phyloP scores from a whole-genome alignment of 768 basidiomycete species.

The Hygrocybe coccinea region DNA sequence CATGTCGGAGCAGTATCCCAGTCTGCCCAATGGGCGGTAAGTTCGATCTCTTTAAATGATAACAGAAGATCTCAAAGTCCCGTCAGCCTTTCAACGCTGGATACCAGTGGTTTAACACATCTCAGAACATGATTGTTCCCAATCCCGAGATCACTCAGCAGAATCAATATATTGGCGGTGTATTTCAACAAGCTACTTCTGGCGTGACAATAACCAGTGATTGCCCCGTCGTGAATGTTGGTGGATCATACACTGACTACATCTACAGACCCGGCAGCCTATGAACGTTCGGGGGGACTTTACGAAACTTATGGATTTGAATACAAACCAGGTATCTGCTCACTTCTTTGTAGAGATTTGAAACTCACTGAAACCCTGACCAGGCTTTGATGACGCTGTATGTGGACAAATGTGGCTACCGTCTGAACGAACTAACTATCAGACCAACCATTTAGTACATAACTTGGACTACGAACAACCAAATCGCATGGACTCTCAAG shows the following conservation, averaged over 20 bases:
- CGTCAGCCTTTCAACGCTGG: slow-evolving; percentile 67
- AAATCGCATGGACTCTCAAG: slow-evolving; percentile 66
- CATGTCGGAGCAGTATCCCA: slow-evolving; percentile 64
- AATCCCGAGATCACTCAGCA: slow-evolving; percentile 47
- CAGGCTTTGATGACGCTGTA: slow-evolving; percentile 51
- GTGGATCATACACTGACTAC: not conserved
- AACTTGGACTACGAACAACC: slow-evolving; percentile 63
- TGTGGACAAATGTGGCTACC: slow-evolving; percentile 19
- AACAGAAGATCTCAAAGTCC: slow-evolving; percentile 2
- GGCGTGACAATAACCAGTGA: slow-evolving; percentile 56
- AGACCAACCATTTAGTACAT: slow-evolving; percentile 56
- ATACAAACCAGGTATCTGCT: slow-evolving; percentile 56
- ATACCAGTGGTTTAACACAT: slow-evolving; percentile 66
- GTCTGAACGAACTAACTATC: too few relatives aligned
- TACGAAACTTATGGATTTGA: slow-evolving; percentile 77
- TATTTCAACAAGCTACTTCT: slow-evolving; percentile 81
- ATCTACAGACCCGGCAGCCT: slow-evolving; percentile 60
- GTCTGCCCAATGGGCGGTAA: slow-evolving; percentile 76
- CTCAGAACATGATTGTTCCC: slow-evolving; percentile 52
- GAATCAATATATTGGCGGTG: slow-evolving; percentile 71
- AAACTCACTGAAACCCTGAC: not conserved
- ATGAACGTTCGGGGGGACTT: slow-evolving; percentile 49
- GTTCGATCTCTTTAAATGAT: slow-evolving; percentile 21
- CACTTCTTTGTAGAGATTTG: slow-evolving; percentile 1
- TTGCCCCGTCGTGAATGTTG: slow-evolving; percentile 12